Conservation (phyloP, 2,329 filamentous ascomycete genomes). For the Cadophora gregata region DNA sequence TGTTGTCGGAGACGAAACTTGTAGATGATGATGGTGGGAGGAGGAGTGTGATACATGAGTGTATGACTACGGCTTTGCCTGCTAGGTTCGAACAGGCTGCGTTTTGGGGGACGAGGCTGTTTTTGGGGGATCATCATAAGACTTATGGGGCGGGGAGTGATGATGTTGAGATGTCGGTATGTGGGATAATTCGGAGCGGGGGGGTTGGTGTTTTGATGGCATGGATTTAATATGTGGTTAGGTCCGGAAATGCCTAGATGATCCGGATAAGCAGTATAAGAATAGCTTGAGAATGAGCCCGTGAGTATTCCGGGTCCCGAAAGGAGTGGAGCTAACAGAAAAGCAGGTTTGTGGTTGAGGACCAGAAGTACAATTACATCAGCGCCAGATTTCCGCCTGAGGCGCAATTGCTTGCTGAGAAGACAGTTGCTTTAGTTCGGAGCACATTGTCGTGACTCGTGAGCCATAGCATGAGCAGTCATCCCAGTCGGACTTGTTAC, state of each 20-base stretch:
- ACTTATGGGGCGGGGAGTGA: slow-evolving; percentile 58
- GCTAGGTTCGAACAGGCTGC: slow-evolving; percentile 55
- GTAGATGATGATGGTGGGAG: no score
- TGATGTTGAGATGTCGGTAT: slow-evolving; percentile 53
- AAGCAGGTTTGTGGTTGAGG: slow-evolving; percentile 55
- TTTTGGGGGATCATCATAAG: slow-evolving; percentile 62
- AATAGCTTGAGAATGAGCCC: slow-evolving; percentile 50
- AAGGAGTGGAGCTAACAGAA: background rate
- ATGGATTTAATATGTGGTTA: slow-evolving; percentile 27
- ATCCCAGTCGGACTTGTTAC: no score
- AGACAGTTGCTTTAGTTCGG: slow-evolving; percentile 50
- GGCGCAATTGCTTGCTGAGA: slow-evolving; percentile 50
- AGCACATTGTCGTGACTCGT: slow-evolving; percentile 26
- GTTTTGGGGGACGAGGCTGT: slow-evolving; percentile 55
- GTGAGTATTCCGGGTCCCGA: slow-evolving; percentile 44
- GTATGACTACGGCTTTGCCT: slow-evolving; percentile 56
- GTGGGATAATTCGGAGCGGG: background rate
- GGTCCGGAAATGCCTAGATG: slow-evolving; percentile 52
- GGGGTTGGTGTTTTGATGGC: no score
- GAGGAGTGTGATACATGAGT: slow-evolving; percentile 54
- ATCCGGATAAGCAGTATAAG: slow-evolving; percentile 52
- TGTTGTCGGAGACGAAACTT: slow-evolving; percentile 52
- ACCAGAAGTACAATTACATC: slow-evolving; percentile 56
- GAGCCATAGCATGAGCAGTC: background rate
- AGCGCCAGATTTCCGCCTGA: slow-evolving; percentile 55